Base-by-base conservation (phyloP, 2,329 filamentous ascomycete species). In the Pezicula rhizophila region DNA sequence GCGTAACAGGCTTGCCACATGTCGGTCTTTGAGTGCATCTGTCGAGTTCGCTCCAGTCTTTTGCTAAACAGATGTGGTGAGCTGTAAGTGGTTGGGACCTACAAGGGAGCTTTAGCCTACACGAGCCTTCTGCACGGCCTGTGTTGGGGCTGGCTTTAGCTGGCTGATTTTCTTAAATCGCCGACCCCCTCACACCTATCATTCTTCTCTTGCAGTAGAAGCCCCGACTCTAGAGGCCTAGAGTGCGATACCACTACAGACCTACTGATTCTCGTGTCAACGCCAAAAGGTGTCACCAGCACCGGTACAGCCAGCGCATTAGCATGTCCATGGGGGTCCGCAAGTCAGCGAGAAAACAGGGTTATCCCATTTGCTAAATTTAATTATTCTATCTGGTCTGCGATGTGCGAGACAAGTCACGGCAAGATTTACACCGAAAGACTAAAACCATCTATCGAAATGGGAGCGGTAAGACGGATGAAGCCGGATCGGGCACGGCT, bases 1-100 rank as follows among this genome's bases (percentile, higher is more conserved):
- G 28, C 28, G 28, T 23, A 38, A 20, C 35, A 38, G 28, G 47
- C 47, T 48, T 46, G 56, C 56, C 52, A 58, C 56, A 52, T 55
- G 52, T 56, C 56, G 46, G 41, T 39, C 50, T 52, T 45, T 54
- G 48, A 52, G 51, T 49, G 45, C 45, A 43, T 52, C 37, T 34
- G 48, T 23, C 39, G 34, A 20, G n/a, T n/a, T 38, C 28, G 28
- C 39, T 45, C 15, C 40, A 35, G 34, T 39, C 26, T 37, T 23
- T 41, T 34, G 43, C 45, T 46, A 42, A 39, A 40, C 34, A 45
- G 31, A 53, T 53, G 51, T 53, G 51, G 48, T 50, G 46, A 49
- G 49, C 40, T 40, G 40, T 52, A 28, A 52, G 45, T 54, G 52
- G 50, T 35, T 45, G 47, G 35, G 33, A 5, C 4, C 23, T 2